A percentile compares a stretch with the other conserved stretches of the same genome.
Conservation (phyloP, 257 asterid genomes). For the Agastache rugosa region DNA sequence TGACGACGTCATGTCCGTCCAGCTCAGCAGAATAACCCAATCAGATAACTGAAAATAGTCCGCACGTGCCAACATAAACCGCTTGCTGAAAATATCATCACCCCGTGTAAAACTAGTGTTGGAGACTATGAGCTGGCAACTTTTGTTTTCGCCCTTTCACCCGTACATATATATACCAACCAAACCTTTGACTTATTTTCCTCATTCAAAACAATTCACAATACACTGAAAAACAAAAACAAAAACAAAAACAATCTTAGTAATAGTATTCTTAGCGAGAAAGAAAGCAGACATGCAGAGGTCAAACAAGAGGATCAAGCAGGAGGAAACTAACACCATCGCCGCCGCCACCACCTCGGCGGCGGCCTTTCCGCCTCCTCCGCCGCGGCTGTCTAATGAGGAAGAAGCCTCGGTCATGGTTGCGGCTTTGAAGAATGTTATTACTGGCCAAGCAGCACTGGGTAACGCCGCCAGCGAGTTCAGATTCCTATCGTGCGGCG, state of each 20-base stretch:
- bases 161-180: constrained; percentile 36
- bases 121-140: constrained; percentile 48
- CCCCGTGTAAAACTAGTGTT: constrained; percentile 59
- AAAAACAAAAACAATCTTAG: neutral
- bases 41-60: neutral
- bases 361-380: constrained; percentile 3
- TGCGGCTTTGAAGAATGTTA: constrained; percentile 61
- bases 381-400: constrained; percentile 48
- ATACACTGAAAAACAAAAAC: neutral
- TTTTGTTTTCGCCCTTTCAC: neutral
- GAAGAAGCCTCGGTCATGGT: constrained; percentile 76
- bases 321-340: constrained; percentile 1
- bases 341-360: neutral
- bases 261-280: neutral
- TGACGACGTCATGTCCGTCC: neutral
- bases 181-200: constrained; percentile 43
- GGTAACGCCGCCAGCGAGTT: neutral
- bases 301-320: constrained; percentile 57
- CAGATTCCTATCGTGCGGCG: neutral
- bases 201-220: neutral
- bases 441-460: constrained; percentile 41
- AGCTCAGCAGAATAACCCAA: neutral
- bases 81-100: neutral
- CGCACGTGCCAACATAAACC: constrained; percentile 49
- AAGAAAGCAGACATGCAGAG: constrained; percentile 50